phyloP scores from a whole-genome alignment of 306 rosid genomes.

The Astragalus membranaceus region DNA sequence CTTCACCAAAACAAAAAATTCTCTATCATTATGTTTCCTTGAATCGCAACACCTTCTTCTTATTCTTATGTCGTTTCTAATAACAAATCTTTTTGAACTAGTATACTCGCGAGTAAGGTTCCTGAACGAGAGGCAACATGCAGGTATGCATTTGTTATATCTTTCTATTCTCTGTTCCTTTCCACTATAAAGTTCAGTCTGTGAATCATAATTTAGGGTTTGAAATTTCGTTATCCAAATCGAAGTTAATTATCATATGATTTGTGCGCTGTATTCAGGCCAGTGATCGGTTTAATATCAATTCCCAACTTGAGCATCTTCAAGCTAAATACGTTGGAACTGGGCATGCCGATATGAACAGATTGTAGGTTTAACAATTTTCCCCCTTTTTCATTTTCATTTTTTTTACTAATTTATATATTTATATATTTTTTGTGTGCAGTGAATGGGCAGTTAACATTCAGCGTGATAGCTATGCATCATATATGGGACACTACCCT shows the following conservation, averaged over 20 bases:
- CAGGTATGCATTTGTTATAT: neutral
- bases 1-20: too few relatives aligned
- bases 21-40: too few relatives aligned
- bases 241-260: neutral
- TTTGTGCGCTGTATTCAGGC: constrained; percentile 43
- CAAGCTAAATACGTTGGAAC: constrained; percentile 98
- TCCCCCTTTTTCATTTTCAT: neutral
- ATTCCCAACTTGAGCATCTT: constrained; percentile 90
- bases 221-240: neutral
- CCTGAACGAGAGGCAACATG: neutral
- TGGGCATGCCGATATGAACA: constrained; percentile 83
- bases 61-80: too few relatives aligned
- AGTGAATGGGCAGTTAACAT: constrained; percentile 97
- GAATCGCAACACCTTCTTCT: too few relatives aligned
- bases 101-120: neutral
- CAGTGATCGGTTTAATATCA: constrained; percentile 93
- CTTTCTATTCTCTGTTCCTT: too few relatives aligned
- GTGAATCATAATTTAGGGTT: neutral
- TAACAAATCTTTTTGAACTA: too few relatives aligned
- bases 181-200: neutral
- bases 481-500: constrained; percentile 87
- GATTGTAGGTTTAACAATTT: constrained; percentile 50
- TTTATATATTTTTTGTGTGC: neutral
- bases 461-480: constrained; percentile 97
- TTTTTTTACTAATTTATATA: neutral